Conservation (phyloP, 768 basidiomycete species). For the Pleurotus salmoneostramineus region DNA sequence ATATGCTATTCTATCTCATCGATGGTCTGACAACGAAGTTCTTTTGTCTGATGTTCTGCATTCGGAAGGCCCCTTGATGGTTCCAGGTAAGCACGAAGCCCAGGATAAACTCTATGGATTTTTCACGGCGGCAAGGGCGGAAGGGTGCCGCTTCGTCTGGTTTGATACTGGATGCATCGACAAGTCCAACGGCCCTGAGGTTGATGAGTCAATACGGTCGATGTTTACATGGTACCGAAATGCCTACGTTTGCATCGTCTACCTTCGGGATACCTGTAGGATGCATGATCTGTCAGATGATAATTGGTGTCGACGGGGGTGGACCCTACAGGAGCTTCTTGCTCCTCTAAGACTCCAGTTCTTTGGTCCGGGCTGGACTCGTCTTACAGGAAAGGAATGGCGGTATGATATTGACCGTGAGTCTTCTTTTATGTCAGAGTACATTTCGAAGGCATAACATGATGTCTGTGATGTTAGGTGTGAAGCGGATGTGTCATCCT, state of each 20-base stretch:
- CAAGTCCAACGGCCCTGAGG: neutral
- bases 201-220: neutral
- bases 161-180: neutral
- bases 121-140: neutral
- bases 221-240: conserved; percentile 1
- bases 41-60: neutral
- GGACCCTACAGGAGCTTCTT: neutral
- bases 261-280: neutral
- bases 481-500: too few species aligned
- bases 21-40: neutral
- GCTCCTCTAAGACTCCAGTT: neutral
- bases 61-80: neutral
- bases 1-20: neutral
- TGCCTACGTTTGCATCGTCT: neutral
- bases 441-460: too few species aligned
- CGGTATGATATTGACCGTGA: neutral
- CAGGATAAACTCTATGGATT: neutral
- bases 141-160: conserved; percentile 2
- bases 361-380: neutral
- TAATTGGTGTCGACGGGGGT: neutral
- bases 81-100: neutral
- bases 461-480: too few species aligned
- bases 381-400: neutral
- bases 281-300: neutral
- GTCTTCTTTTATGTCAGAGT: too few species aligned